Evolutionary conservation across 2,329 filamentous ascomycete genomes (phyloP).

Genomic region (Hirsutella minnesotensis): DNA sequence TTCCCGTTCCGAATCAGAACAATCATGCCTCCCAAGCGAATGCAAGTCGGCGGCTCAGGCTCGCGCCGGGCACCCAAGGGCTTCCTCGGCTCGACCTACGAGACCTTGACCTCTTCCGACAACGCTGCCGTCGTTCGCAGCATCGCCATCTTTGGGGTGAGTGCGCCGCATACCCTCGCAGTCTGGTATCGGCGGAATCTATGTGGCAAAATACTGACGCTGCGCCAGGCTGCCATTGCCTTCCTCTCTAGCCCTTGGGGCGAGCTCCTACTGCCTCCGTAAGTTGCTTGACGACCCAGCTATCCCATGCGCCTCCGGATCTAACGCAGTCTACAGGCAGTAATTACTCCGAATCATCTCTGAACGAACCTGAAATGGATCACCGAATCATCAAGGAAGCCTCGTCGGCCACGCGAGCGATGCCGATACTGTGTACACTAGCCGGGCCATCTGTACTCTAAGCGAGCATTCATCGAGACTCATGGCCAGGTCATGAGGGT

Average conservation of each 20-base stretch:
- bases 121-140: slow-evolving; percentile 59
- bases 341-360: background rate
- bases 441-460: slow-evolving; percentile 14
- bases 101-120: slow-evolving; percentile 51
- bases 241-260: slow-evolving; percentile 57
- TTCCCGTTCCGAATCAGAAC: background rate
- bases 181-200: background rate
- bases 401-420: background rate
- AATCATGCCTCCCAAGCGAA: slow-evolving; percentile 52
- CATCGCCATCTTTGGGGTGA: slow-evolving; percentile 55
- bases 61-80: slow-evolving; percentile 32
- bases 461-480: too few species aligned
- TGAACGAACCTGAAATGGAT: background rate
- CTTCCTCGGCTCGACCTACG: slow-evolving; percentile 46
- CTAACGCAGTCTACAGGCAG: background rate
- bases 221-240: slow-evolving; percentile 28
- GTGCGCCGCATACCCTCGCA: slow-evolving; percentile 18
- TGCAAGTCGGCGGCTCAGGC: slow-evolving; percentile 36
- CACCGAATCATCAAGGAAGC: background rate
- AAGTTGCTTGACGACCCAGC: slow-evolving; percentile 19
- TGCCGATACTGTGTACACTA: slow-evolving; percentile 1
- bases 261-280: slow-evolving; percentile 57
- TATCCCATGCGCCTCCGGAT: too few species aligned
- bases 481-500: background rate
- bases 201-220: slow-evolving; percentile 6